Evolutionary conservation across 345 rosid genomes (phyloP), one percentile per base, ranked within the genome.

Genomic region (Ricinus communis): DNA sequence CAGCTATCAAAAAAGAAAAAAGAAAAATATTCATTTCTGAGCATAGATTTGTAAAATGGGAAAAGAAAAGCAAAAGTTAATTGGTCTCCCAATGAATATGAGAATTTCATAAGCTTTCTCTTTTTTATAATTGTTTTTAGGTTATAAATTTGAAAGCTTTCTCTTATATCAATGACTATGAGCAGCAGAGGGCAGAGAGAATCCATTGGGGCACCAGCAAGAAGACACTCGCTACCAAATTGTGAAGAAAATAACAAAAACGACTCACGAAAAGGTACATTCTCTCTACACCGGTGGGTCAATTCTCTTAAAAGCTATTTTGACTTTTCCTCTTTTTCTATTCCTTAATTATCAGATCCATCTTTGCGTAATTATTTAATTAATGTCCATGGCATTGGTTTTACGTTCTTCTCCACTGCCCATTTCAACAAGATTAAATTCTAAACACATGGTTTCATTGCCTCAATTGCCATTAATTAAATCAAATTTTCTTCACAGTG

Each of bases 101-200:
- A 25, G 45, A 19, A 30, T 50, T 66, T 52, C 6, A 62, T n/a
- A 31, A 63, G 63, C 74, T 77, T 73, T 40, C 8, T 8, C 8
- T 43, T 43, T 43, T 38, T 33, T 33, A 2, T 33, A 33, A 2
- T 33, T 33, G 2, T 33, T 33, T 33, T 33, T 2, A 33, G 6
- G 38, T 2, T 2, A 33, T 2, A 33, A 33, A 43, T 4, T 4
- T 43, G 5, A 43, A 63, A 61, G 68, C 81, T 77, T 77, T 77
- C 81, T 77, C 77, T 77, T 77, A 33, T 5, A 72, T 64, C 81
- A 62, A 77, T 77, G 80, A 68, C 81, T 55, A 77, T 77, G 80
- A 68, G 65, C 36, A 50, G 71, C 60, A 69, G 74, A 69, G 55
- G 68, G 43, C 43, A 38, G 43, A 38, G 5, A 43, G 47, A 43